phyloP scores from a whole-genome alignment of 129 eudicot genomes.

The Artemisia argyi region DNA sequence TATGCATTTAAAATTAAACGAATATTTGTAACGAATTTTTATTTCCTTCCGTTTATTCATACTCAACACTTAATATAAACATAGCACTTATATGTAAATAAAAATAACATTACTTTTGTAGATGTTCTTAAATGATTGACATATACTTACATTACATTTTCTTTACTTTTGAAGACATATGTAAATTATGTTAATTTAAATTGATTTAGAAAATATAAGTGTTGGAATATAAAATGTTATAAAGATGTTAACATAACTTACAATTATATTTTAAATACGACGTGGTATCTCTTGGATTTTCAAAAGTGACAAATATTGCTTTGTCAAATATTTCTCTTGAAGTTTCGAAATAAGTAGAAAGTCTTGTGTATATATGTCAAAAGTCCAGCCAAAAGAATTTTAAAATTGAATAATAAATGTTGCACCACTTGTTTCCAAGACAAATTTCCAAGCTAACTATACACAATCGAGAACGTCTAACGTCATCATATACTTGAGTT shows the following conservation, averaged over 20 bases:
- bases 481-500: too few species aligned
- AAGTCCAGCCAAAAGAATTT: constrained; percentile 16
- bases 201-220: too few species aligned
- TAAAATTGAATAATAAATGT: neutral
- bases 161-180: too few species aligned
- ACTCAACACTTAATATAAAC: too few species aligned
- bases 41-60: too few species aligned
- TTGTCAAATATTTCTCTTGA: constrained; percentile 13
- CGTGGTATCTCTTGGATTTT: neutral
- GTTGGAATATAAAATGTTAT: too few species aligned
- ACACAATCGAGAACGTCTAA: too few species aligned
- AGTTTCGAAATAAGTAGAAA: constrained; percentile 23
- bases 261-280: neutral
- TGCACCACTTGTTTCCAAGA: constrained; percentile 4
- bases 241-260: neutral
- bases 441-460: neutral
- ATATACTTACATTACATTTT: too few species aligned
- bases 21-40: neutral
- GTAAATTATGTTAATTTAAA: too few species aligned
- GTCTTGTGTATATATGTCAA: constrained; percentile 13
- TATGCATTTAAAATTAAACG: neutral
- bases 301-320: neutral
- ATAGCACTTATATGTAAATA: too few species aligned
- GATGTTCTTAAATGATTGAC: too few species aligned
- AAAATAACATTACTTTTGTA: too few species aligned